phyloP scores from a whole-genome alignment of 2,329 filamentous ascomycete species.

The Fonsecaea pedrosoi region DNA sequence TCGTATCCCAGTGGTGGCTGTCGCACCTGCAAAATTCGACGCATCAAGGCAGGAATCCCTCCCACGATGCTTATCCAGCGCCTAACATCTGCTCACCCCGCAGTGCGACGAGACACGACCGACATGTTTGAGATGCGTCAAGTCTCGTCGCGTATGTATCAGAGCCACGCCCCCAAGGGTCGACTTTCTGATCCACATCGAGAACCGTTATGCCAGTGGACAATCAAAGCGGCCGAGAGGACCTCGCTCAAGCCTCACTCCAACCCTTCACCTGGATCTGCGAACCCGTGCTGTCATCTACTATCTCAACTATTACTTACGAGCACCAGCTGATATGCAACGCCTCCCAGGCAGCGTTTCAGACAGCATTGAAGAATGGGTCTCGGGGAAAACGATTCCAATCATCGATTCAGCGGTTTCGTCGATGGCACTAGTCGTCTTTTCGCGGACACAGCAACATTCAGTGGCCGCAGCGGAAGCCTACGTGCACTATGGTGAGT shows the following conservation, averaged over 20 bases:
- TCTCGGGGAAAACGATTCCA: slow-evolving; percentile 18
- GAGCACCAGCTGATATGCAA: slow-evolving; percentile 29
- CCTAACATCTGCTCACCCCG: neutral
- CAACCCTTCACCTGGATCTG: slow-evolving; percentile 37
- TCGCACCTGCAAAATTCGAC: slow-evolving; percentile 42
- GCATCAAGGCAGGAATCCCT: slow-evolving; percentile 41
- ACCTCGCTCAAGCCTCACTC: slow-evolving; percentile 41
- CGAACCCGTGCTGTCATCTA: slow-evolving; percentile 41
- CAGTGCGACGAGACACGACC: slow-evolving; percentile 43
- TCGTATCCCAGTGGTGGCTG: slow-evolving; percentile 35
- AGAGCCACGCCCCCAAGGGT: slow-evolving; percentile 16
- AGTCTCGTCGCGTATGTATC: slow-evolving; percentile 40
- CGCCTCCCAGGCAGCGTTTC: slow-evolving; percentile 28
- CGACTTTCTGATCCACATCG: slow-evolving; percentile 38
- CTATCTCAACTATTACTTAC: slow-evolving; percentile 41
- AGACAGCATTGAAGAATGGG: slow-evolving; percentile 32
- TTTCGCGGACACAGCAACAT: slow-evolving; percentile 39
- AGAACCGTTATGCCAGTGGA: slow-evolving; percentile 44
- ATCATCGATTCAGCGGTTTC: slow-evolving; percentile 44
- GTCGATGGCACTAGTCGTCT: slow-evolving; percentile 43
- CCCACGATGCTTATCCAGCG: neutral
- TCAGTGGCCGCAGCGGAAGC: slow-evolving; percentile 40
- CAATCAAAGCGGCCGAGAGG: slow-evolving; percentile 44
- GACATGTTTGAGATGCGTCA: slow-evolving; percentile 40
- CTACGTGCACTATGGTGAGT: slow-evolving; percentile 37